These are phyloP conservation scores for Xylaria sp. DNA, from an alignment of 2,329 filamentous ascomycete genomes.

Conservation along the genomic window DNA sequence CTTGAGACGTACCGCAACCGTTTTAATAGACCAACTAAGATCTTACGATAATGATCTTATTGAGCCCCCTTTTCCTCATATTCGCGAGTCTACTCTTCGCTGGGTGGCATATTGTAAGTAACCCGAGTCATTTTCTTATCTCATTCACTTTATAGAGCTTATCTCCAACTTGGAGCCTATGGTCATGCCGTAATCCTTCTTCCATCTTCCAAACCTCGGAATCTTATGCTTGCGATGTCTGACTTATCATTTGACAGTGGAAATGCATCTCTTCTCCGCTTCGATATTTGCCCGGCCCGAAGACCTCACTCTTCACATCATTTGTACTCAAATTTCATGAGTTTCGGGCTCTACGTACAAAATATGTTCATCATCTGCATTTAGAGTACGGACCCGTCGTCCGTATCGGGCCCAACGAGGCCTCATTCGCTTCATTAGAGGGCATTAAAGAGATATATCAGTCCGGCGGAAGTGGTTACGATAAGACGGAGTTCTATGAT, in stretches of 20 bases:
- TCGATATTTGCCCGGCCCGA: conserved; percentile 55
- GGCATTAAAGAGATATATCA: conserved; percentile 69
- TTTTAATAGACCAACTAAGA: background rate
- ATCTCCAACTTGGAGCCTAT: background rate
- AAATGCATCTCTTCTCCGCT: conserved; percentile 46
- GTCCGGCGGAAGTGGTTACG: conserved; percentile 65
- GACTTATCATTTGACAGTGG: conserved; percentile 22
- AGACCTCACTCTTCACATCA: conserved; percentile 55
- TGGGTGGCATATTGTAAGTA: conserved; percentile 29
- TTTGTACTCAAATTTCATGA: conserved; percentile 62
- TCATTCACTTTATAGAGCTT: background rate
- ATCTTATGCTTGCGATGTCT: background rate
- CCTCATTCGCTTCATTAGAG: conserved; percentile 61
- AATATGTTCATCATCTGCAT: conserved; percentile 63
- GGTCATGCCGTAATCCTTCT: background rate
- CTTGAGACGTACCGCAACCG: background rate
- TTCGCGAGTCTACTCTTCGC: conserved; percentile 22
- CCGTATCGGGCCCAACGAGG: conserved; percentile 62
- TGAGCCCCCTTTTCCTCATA: conserved; percentile 33
- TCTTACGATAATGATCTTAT: conserved; percentile 32
- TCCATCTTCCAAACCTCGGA: background rate
- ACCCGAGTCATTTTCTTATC: background rate
- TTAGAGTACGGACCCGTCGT: conserved; percentile 61
- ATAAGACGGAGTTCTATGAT: conserved; percentile 69
- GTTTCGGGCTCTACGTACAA: conserved; percentile 57